Conservation (phyloP, 345 rosid species). For the Turritis glabra region DNA sequence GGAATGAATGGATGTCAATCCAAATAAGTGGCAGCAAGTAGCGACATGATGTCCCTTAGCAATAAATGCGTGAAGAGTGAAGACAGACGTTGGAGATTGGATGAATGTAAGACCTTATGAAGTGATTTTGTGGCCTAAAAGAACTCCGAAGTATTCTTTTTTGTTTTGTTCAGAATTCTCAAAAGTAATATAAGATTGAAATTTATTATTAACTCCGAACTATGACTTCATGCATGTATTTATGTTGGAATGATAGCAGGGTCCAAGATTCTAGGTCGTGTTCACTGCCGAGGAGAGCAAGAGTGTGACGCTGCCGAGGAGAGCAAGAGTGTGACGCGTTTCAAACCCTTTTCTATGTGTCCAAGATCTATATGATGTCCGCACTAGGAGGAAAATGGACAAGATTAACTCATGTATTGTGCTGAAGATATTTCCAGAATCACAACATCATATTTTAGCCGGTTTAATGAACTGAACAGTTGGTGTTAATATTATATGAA, state of each 20-base stretch:
- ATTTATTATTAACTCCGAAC: neutral
- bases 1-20: slow-evolving; percentile 26
- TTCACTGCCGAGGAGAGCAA: neutral
- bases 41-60: slow-evolving; percentile 40
- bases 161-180: neutral
- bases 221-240: neutral
- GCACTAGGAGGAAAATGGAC: neutral
- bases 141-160: neutral
- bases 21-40: slow-evolving; percentile 30
- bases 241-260: neutral
- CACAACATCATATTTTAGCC: neutral
- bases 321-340: neutral
- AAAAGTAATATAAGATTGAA: neutral
- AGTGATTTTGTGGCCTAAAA: slow-evolving; percentile 26
- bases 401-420: too few species aligned
- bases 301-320: neutral
- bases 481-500: neutral
- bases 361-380: neutral
- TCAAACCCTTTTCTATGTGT: neutral
- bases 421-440: too few species aligned
- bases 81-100: slow-evolving; percentile 31
- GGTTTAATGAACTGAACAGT: neutral
- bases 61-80: slow-evolving; percentile 31
- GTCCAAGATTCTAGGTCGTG: neutral
- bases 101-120: slow-evolving; percentile 7